phyloP scores from a whole-genome alignment of 139 green algal species.

The Pseudopediastrum boryanum region DNA sequence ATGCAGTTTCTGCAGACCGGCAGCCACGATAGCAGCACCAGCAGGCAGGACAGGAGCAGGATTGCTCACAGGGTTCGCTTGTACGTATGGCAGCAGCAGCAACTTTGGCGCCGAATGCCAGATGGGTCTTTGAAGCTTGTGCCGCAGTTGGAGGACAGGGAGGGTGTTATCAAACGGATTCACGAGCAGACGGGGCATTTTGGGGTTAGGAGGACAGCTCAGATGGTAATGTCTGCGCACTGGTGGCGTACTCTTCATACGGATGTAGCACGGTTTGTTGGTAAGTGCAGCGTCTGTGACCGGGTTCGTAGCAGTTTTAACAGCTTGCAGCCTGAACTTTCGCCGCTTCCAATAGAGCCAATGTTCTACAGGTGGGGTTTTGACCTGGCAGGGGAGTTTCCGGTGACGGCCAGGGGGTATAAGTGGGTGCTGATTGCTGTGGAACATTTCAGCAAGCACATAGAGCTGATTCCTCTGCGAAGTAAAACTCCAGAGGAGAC shows the following conservation, averaged over 20 bases:
- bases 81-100: neutral
- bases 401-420: neutral
- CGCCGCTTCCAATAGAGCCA: slow-evolving; percentile 7
- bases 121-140: neutral
- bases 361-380: slow-evolving; percentile 10
- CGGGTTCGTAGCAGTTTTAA: neutral
- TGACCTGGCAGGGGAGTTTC: neutral
- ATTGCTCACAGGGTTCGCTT: neutral
- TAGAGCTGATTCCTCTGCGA: neutral
- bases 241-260: slow-evolving; percentile 5
- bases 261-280: neutral
- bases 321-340: neutral
- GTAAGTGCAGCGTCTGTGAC: neutral
- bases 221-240: neutral
- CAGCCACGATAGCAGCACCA: neutral
- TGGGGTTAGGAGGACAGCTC: neutral
- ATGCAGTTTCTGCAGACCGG: neutral
- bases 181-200: slow-evolving; percentile 9
- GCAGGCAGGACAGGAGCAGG: neutral
- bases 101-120: neutral
- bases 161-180: neutral
- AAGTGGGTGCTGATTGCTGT: slow-evolving; percentile 17
- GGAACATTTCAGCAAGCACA: slow-evolving; percentile 11
- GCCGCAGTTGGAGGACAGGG: neutral
- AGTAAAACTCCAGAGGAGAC: neutral